phyloP scores from a whole-genome alignment of 1,284 basidiomycete genomes.

The Wallemia hederae region DNA sequence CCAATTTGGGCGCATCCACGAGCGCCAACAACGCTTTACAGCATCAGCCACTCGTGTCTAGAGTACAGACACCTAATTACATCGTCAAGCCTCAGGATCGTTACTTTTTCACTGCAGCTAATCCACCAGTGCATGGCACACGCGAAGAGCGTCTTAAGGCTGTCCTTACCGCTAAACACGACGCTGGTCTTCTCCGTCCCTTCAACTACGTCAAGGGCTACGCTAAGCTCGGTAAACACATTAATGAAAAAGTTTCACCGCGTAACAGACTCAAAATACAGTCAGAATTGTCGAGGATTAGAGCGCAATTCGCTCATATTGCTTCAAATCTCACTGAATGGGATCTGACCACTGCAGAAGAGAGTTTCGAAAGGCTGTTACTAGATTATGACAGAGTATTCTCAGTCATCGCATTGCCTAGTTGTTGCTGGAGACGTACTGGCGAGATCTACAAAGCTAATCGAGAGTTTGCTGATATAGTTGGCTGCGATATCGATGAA shows the following conservation, averaged over 20 bases:
- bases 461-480: conserved; percentile 65
- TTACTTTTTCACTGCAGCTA: conserved; percentile 78
- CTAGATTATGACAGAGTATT: conserved; percentile 91
- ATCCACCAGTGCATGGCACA: conserved; percentile 61
- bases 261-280: not conserved
- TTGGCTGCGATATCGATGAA: conserved; percentile 51
- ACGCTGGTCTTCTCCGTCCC: conserved; percentile 74
- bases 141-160: conserved; percentile 65
- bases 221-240: conserved; percentile 48
- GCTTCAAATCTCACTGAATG: conserved; percentile 70
- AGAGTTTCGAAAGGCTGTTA: conserved; percentile 79
- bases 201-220: conserved; percentile 94
- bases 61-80: conserved; percentile 10
- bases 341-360: conserved; percentile 93
- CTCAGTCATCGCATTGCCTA: conserved; percentile 81
- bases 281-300: not conserved
- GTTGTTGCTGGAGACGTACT: conserved; percentile 82
- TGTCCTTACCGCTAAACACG: conserved; percentile 89
- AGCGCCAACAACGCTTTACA: not conserved
- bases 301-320: conserved; percentile 20
- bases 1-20: not conserved
- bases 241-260: not conserved
- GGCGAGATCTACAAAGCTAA: conserved; percentile 98
- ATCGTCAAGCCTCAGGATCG: conserved; percentile 22
- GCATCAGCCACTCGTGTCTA: conserved; percentile 3